Conservation (phyloP, 2,329 filamentous ascomycete species). For the Ophiostoma himal-ulmi region DNA sequence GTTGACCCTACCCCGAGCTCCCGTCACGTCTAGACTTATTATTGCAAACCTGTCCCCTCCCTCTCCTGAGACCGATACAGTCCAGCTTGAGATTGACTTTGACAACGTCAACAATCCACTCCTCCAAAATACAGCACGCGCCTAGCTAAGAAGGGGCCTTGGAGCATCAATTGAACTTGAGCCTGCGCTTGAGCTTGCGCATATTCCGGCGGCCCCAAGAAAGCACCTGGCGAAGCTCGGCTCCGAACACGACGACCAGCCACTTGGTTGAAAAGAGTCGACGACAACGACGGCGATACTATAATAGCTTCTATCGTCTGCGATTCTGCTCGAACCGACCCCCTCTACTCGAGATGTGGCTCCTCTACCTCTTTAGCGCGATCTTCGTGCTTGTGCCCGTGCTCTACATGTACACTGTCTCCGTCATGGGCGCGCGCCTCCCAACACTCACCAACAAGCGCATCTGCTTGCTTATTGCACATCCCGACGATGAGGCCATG, state of each 20-base stretch:
- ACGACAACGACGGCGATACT: neutral
- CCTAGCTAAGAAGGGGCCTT: neutral
- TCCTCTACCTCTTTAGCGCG: slow-evolving; percentile 32
- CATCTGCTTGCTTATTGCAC: slow-evolving; percentile 87
- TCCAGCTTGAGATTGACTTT: neutral
- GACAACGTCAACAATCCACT: neutral
- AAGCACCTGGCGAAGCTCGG: neutral
- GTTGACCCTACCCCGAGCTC: neutral
- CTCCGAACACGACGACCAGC: neutral
- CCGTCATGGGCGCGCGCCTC: slow-evolving; percentile 46
- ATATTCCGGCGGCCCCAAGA: neutral
- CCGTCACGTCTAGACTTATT: neutral
- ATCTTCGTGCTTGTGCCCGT: slow-evolving; percentile 40
- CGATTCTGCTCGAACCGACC: neutral
- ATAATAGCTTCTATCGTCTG: no score
- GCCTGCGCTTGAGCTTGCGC: neutral
- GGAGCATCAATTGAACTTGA: neutral
- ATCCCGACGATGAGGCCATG: slow-evolving; percentile 99
- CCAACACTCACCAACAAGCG: slow-evolving; percentile 72
- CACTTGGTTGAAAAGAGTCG: neutral
- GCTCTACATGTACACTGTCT: slow-evolving; percentile 49
- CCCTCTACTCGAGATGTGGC: slow-evolving; percentile 11
- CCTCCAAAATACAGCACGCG: neutral
- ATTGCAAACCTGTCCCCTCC: neutral
- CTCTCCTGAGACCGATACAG: neutral